These are phyloP conservation scores for Endocalyx cinctus DNA, from an alignment of 2,329 filamentous ascomycete species.

Conservation along the genomic window DNA sequence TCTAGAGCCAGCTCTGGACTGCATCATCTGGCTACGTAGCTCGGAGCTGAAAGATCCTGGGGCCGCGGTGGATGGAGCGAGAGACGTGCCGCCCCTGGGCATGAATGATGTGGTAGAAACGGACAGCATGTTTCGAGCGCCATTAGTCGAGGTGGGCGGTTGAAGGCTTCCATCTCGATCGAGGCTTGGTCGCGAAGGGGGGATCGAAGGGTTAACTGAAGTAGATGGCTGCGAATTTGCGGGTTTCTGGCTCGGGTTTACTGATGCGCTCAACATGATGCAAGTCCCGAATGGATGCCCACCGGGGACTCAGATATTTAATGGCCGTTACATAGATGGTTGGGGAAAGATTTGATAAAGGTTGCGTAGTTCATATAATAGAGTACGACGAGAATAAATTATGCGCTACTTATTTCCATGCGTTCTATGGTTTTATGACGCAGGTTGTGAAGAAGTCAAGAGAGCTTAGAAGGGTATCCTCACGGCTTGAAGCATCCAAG, in stretches of 20 bases:
- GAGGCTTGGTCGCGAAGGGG: conserved; percentile 41
- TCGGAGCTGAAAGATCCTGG: conserved; percentile 90
- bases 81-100: conserved; percentile 59
- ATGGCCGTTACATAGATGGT: conserved; percentile 19
- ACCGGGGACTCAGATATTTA: conserved; percentile 17
- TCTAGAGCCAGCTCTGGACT: conserved; percentile 59
- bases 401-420: too few relatives aligned
- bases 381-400: too few relatives aligned
- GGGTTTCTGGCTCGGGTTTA: conserved; percentile 51
- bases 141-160: conserved; percentile 37
- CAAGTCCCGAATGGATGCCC: conserved; percentile 26
- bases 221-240: conserved; percentile 38
- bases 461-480: too few relatives aligned
- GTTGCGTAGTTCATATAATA: too few relatives aligned
- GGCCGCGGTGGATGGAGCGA: conserved; percentile 64
- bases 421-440: too few relatives aligned
- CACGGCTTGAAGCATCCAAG: too few relatives aligned
- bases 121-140: conserved; percentile 45
- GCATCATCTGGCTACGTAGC: conserved; percentile 66
- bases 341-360: too few relatives aligned
- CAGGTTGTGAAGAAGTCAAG: too few relatives aligned
- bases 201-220: conserved; percentile 31
- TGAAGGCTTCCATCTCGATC: conserved; percentile 54
- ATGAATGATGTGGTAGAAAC: conserved; percentile 57
- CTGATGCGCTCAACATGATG: conserved; percentile 50